Conservation (phyloP, 495 filamentous ascomycete species). For the Penicillium riverlandense region DNA sequence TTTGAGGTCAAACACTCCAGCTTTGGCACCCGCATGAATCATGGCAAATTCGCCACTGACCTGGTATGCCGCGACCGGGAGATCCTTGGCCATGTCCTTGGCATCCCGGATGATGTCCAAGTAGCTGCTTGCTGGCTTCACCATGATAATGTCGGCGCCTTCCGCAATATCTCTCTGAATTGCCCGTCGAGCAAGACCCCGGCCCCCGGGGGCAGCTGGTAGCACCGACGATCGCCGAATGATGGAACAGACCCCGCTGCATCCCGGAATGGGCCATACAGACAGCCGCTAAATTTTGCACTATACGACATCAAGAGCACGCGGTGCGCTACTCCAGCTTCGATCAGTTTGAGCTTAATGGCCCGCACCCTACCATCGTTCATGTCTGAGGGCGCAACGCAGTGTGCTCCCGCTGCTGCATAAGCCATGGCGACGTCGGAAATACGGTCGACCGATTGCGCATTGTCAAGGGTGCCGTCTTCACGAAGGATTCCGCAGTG, state of each 20-base stretch:
- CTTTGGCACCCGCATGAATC: conserved; percentile 93
- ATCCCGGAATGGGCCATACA: conserved; percentile 96
- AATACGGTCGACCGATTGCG: conserved; percentile 84
- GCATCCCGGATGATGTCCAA: conserved; percentile 95
- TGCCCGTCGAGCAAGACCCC: conserved; percentile 88
- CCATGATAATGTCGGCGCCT: conserved; percentile 98
- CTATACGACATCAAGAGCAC: conserved; percentile 93
- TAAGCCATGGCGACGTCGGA: conserved; percentile 90
- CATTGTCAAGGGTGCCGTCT: conserved; percentile 88
- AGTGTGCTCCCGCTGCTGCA: conserved; percentile 88
- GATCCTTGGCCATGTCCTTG: conserved; percentile 81
- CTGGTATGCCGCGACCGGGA: conserved; percentile 92
- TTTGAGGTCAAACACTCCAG: conserved; percentile 95
- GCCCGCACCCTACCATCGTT: conserved; percentile 94
- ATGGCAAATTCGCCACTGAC: conserved; percentile 96
- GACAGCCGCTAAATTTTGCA: conserved; percentile 91
- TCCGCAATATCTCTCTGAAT: conserved; percentile 86
- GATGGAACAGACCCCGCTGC: conserved; percentile 87
- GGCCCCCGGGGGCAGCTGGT: conserved; percentile 87
- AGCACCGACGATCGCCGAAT: conserved; percentile 93
- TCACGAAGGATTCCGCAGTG: conserved; percentile 93
- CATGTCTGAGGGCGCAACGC: conserved; percentile 96
- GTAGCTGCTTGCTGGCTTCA: conserved; percentile 91
- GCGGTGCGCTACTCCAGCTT: conserved; percentile 81
- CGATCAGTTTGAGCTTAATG: conserved; percentile 93